Evolutionary conservation across 306 rosid species (phyloP).

Genomic region (Hippophae tibetana): DNA sequence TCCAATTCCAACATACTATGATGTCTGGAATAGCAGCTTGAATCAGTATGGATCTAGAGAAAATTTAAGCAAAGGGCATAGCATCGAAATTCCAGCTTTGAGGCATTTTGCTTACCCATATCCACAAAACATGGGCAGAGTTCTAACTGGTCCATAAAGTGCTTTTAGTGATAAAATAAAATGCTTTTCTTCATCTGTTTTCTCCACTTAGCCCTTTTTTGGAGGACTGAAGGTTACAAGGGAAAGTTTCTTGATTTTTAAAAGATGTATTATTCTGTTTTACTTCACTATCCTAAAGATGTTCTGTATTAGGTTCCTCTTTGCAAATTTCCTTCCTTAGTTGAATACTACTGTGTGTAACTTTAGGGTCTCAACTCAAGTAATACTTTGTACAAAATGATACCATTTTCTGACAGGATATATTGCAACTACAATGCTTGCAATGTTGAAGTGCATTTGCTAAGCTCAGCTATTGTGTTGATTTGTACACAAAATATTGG

Average conservation of each 20-base stretch:
- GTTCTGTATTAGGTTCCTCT: slow-evolving; percentile 28
- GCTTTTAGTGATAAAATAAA: slow-evolving; percentile 24
- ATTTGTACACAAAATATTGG: slow-evolving; percentile 5
- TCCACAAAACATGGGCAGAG: slow-evolving; percentile 69
- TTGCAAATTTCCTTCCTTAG: slow-evolving; percentile 28
- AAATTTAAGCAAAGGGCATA: slow-evolving; percentile 33
- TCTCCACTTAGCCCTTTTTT: slow-evolving; percentile 7
- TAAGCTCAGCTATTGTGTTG: slow-evolving; percentile 14
- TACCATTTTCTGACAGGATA: slow-evolving; percentile 33
- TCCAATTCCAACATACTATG: slow-evolving; percentile 40
- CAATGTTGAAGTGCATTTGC: slow-evolving; percentile 1
- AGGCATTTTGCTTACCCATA: slow-evolving; percentile 60
- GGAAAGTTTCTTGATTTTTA: slow-evolving; percentile 28
- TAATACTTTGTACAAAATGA: slow-evolving; percentile 42
- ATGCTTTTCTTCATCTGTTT: background rate
- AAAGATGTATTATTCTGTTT: slow-evolving; percentile 27
- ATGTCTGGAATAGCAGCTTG: slow-evolving; percentile 46
- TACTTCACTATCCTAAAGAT: slow-evolving; percentile 29
- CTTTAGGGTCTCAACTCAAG: slow-evolving; percentile 22
- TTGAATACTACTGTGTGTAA: slow-evolving; percentile 40
- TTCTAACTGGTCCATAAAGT: slow-evolving; percentile 72
- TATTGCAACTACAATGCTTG: slow-evolving; percentile 39
- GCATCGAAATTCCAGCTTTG: slow-evolving; percentile 34
- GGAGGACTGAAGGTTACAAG: slow-evolving; percentile 18
- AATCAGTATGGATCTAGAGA: slow-evolving; percentile 66